Evolutionary conservation across 2,329 filamentous ascomycete species (phyloP), one percentile per base, ranked within the genome.

Genomic region (Penicillium polonicum): DNA sequence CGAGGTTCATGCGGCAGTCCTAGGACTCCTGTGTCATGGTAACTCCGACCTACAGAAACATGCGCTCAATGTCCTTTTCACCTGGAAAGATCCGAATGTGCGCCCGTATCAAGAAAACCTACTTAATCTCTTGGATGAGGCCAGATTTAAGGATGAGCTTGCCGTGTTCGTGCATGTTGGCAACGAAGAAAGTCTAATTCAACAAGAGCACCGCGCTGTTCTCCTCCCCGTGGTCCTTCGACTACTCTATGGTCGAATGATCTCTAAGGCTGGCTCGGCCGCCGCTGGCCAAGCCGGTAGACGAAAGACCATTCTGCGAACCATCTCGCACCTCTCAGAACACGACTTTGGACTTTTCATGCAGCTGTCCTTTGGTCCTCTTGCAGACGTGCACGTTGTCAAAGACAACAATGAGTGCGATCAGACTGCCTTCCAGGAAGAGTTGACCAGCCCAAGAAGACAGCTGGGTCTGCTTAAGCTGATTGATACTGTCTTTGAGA

Each of bases 401-500:
- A 79, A 83, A 51, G 75, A 82, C 12, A 70, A 76, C 1, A 66
- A 76, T 5, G 67, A 85, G 7, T 36, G 27, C 19, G 76, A 82
- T 3, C 79, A 84, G 49, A 78, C 82, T 55, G 70, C 80, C 1
- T 83, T 92, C 48, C 72, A 79, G 1, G 76, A 81, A 29, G 84
- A 90, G 44, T 61, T 88, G 13, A 76, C 92, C 27, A 83, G 85
- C 17, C 76, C 83, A 12, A 85, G 92, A 67, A 94, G 92, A 73
- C 93, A 97, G 73, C 84, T 94, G 58, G 94, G 95, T 79, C 86
- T 97, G 70, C 78, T 96, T 51, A 96, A 95, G 70, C 94, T 97
- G 91, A 82, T 94, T 49, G 88, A 92, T 59, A 87, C 93, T 12
- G 85, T 97, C 71, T 86, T 97, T 59, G 88, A 89, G 57, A 91